These are phyloP conservation scores for Uronychia setigera DNA, from an alignment of 73 alveolate genomes.

Conservation along the genomic window DNA sequence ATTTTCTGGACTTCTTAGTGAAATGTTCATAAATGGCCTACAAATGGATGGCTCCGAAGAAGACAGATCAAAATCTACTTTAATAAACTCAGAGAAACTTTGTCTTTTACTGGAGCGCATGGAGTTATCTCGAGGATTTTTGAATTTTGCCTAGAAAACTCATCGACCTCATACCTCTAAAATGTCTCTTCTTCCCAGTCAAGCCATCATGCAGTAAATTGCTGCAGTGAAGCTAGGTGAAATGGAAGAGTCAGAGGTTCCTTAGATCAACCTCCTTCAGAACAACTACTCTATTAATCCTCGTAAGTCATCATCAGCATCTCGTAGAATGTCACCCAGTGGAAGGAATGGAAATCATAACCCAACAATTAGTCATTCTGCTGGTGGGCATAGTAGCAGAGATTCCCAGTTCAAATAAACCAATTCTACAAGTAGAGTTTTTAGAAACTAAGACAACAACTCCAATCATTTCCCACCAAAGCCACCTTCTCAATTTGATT, in stretches of 20 bases:
- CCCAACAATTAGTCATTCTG: no score
- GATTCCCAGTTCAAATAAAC: not conserved
- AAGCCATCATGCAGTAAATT: slow-evolving; percentile 29
- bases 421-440: not conserved
- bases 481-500: not conserved
- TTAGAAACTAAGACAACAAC: not conserved
- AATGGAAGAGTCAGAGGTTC: not conserved
- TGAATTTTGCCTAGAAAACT: slow-evolving; percentile 55
- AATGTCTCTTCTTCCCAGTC: slow-evolving; percentile 63
- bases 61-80: not conserved
- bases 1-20: slow-evolving; percentile 55
- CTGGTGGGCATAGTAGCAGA: no score
- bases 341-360: not conserved
- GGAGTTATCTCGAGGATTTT: slow-evolving; percentile 66
- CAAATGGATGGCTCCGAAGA: not conserved
- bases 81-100: slow-evolving; percentile 46
- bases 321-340: not conserved
- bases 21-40: slow-evolving; percentile 44
- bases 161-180: slow-evolving; percentile 66
- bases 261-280: not conserved
- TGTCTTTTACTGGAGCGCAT: slow-evolving; percentile 69
- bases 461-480: not conserved
- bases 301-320: not conserved
- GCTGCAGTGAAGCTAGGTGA: slow-evolving; percentile 23
- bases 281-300: not conserved